Conservation (phyloP, 2,329 filamentous ascomycete species). For the Curvularia sp. region DNA sequence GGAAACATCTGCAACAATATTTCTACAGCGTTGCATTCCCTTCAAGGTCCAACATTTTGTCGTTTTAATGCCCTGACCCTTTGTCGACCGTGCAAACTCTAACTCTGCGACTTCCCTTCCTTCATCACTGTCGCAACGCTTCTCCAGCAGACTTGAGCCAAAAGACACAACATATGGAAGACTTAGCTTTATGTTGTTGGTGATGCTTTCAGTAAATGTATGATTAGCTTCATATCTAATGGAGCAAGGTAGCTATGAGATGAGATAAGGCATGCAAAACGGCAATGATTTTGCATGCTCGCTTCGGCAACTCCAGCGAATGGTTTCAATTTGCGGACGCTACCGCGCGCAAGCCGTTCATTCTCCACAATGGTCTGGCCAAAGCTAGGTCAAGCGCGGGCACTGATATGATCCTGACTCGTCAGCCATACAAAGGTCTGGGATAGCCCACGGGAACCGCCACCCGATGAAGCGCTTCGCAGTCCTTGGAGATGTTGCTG, state of each 20-base stretch:
- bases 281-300: conserved; percentile 4
- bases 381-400: background rate
- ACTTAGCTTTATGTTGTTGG: too few relatives aligned
- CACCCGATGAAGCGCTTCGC: background rate
- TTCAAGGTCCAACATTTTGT: background rate
- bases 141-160: background rate
- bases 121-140: background rate
- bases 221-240: background rate
- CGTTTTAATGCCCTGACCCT: background rate
- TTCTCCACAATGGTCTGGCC: background rate
- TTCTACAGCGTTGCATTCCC: too few relatives aligned
- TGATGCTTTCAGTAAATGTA: background rate
- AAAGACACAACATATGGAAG: background rate
- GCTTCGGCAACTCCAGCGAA: background rate
- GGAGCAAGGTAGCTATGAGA: background rate
- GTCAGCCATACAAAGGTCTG: background rate
- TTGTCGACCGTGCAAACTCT: background rate
- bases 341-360: background rate
- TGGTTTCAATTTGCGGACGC: background rate
- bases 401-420: background rate
- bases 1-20: background rate
- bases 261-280: background rate
- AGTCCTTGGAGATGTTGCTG: background rate
- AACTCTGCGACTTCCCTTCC: background rate
- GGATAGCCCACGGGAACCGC: background rate